A percentile compares a stretch with the other conserved stretches of the same genome.
These are phyloP conservation scores for Epithemia pelagica DNA, from an alignment of 108 stramenopile species.

Conservation along the genomic window DNA sequence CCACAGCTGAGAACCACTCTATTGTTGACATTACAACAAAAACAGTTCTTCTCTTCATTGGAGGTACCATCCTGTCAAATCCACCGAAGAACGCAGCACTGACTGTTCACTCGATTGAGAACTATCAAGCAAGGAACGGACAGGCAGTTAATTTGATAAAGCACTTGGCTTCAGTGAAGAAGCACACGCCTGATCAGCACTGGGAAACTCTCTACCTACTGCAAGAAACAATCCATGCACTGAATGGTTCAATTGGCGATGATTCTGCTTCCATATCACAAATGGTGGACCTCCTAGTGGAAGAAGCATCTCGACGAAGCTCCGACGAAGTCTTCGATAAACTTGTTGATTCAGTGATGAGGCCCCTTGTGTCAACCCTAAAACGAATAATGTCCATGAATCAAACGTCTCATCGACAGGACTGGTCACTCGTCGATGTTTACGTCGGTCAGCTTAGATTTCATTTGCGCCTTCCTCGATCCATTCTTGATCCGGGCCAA, in stretches of 20 bases:
- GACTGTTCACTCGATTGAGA: slow-evolving; percentile 48
- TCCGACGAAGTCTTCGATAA: background rate
- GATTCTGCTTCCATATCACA: slow-evolving; percentile 11
- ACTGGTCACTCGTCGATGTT: slow-evolving; percentile 18
- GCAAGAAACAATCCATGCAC: background rate
- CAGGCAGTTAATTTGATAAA: slow-evolving; percentile 47
- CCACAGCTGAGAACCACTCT: background rate
- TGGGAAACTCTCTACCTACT: slow-evolving; percentile 9
- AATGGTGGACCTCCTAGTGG: slow-evolving; percentile 13
- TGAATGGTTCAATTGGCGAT: slow-evolving; percentile 2
- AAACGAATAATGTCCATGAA: background rate
- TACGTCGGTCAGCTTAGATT: slow-evolving; percentile 73
- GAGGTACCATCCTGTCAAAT: background rate
- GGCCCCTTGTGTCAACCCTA: slow-evolving; percentile 37
- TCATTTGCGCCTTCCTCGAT: slow-evolving; percentile 64
- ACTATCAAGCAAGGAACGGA: slow-evolving; percentile 40
- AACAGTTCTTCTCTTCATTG: background rate
- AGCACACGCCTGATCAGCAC: background rate
- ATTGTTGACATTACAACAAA: background rate
- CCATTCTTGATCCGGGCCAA: slow-evolving; percentile 90
- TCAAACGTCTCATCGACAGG: background rate
- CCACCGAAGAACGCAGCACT: background rate
- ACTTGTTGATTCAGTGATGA: slow-evolving; percentile 15
- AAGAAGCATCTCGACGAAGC: background rate
- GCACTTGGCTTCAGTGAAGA: slow-evolving; percentile 25